Conservation (phyloP, 2,329 filamentous ascomycete species). For the Stagonosporopsis rhizophila region DNA sequence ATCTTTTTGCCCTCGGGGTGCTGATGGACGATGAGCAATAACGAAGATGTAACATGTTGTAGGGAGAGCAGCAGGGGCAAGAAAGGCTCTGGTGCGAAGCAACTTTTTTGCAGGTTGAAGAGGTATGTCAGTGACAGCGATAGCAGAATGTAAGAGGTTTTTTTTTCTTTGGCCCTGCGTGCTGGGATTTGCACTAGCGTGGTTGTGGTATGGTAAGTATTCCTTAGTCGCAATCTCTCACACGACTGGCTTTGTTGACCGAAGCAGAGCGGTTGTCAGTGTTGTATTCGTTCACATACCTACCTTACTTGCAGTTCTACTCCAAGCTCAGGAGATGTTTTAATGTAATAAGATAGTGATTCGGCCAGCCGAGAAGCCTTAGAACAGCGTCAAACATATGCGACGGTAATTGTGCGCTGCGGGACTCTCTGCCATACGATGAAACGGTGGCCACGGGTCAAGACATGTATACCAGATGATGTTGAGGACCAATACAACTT, state of each 20-base stretch:
- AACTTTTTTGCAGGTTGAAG: not conserved
- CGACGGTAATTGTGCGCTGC: too few species aligned
- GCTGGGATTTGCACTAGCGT: constrained; percentile 3
- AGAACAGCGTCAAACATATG: too few species aligned
- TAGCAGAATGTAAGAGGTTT: not conserved
- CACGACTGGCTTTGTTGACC: not conserved
- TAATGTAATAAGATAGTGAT: too few species aligned
- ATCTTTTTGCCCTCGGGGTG: constrained; percentile 5
- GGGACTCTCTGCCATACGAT: too few species aligned
- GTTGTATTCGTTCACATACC: too few species aligned
- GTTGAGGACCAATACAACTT: too few species aligned
- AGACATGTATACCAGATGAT: too few species aligned
- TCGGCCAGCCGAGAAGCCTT: too few species aligned
- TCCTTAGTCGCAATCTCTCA: not conserved
- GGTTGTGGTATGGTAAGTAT: not conserved
- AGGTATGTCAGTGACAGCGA: not conserved
- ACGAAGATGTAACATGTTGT: too few species aligned
- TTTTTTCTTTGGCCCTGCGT: not conserved
- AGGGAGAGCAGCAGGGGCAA: not conserved
- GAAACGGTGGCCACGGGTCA: too few species aligned
- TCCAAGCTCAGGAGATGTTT: not conserved
- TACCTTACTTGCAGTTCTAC: not conserved
- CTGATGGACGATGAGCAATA: not conserved
- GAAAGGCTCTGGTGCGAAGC: not conserved
- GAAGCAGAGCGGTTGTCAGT: too few species aligned